Conservation (phyloP, 805 yeast genomes). For the Yamadazyma laniorum region DNA sequence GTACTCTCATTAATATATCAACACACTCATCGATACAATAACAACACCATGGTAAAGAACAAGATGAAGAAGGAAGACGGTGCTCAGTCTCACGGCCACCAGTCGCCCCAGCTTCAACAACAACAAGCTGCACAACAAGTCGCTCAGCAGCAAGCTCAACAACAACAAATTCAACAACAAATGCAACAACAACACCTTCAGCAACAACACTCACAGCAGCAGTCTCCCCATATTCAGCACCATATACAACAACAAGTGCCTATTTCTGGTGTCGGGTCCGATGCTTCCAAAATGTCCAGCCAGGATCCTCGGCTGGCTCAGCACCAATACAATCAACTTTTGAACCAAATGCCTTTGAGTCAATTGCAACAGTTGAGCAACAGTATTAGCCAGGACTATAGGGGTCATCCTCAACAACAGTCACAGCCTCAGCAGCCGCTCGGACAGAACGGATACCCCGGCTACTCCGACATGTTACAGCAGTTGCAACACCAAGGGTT, state of each 20-base stretch:
- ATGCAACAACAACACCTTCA: conserved; percentile 3
- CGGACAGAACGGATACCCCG: conserved; percentile 1
- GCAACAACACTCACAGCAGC: conserved; percentile 1
- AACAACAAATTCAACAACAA: conserved; percentile 1
- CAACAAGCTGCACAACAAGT: no score
- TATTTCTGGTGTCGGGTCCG: background rate
- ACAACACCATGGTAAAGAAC: background rate
- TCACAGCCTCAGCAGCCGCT: conserved; percentile 8
- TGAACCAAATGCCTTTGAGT: conserved; percentile 6
- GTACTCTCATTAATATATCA: conserved; percentile 1
- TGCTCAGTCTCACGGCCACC: background rate
- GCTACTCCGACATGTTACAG: conserved; percentile 9
- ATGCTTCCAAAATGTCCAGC: background rate
- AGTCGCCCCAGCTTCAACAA: conserved; percentile 1
- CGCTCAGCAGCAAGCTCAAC: conserved; percentile 4
- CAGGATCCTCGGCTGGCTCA: conserved; percentile 5
- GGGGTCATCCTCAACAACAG: conserved; percentile 18
- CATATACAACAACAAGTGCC: background rate
- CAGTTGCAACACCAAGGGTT: conserved; percentile 17
- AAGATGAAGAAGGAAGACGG: background rate
- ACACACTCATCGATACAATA: background rate
- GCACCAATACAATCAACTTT: conserved; percentile 8
- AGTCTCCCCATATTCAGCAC: background rate
- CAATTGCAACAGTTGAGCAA: conserved; percentile 5
- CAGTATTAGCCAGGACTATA: conserved; percentile 5